phyloP scores from a whole-genome alignment of 2,329 filamentous ascomycete species.

The Raffaelea deltoideospora region DNA sequence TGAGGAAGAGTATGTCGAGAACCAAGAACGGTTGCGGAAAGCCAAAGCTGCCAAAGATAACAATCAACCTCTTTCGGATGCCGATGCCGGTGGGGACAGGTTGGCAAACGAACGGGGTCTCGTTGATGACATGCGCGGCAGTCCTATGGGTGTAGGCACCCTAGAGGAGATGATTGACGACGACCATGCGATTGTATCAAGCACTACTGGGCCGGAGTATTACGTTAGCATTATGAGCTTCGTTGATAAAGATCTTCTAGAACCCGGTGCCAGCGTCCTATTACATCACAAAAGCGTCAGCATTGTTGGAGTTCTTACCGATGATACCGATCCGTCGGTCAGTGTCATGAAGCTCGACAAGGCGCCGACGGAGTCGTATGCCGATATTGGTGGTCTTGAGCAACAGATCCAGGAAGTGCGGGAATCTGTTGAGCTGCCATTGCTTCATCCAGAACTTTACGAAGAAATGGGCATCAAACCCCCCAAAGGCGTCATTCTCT shows the following conservation, averaged over 20 bases:
- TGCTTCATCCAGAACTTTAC: conserved; percentile 92
- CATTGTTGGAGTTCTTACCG: conserved; percentile 91
- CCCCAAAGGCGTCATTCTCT: conserved; percentile 97
- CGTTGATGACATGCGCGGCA: conserved; percentile 96
- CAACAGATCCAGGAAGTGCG: conserved; percentile 93
- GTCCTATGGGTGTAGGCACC: conserved; percentile 95
- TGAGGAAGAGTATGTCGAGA: conserved; percentile 98
- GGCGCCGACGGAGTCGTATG: conserved; percentile 93
- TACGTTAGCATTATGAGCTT: conserved; percentile 99
- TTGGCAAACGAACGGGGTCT: conserved; percentile 89
- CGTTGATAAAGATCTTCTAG: conserved; percentile 94
- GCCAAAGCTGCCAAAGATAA: conserved; percentile 69
- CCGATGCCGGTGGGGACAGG: conserved; percentile 61
- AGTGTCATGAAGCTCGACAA: conserved; percentile 99
- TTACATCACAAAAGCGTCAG: conserved; percentile 97
- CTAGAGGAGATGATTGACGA: conserved; percentile 98
- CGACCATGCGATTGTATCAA: conserved; percentile 96
- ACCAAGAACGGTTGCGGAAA: conserved; percentile 90
- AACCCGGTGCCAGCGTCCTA: conserved; percentile 88
- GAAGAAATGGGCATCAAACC: conserved; percentile 99
- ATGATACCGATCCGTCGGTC: conserved; percentile 88
- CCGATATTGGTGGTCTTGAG: conserved; percentile 94
- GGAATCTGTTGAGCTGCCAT: conserved; percentile 88
- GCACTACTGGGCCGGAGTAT: conserved; percentile 93
- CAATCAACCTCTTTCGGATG: conserved; percentile 47